Percentiles rank a stretch among this genome's conserved stretches.
Evolutionary conservation across 2,329 filamentous ascomycete species (phyloP).

Genomic region (Fusarium brachygibbosum): DNA sequence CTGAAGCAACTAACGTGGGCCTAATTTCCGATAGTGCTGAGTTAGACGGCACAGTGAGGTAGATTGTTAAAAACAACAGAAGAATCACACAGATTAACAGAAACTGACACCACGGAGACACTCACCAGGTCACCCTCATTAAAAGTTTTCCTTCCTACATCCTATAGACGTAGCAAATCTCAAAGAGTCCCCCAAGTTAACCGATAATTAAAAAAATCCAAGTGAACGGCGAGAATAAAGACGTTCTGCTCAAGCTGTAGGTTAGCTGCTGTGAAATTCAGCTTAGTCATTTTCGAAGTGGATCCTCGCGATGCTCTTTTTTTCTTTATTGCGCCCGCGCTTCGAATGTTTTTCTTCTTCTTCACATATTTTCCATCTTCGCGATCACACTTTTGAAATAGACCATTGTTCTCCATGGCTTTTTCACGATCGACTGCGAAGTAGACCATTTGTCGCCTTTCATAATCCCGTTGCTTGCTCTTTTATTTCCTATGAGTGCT

Average conservation of each 20-base stretch:
- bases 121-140: background rate
- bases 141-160: background rate
- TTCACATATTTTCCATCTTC: constrained; percentile 63
- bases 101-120: background rate
- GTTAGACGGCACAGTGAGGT: background rate
- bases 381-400: constrained; percentile 55
- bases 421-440: constrained; percentile 64
- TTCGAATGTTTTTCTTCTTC: constrained; percentile 47
- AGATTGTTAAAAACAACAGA: background rate
- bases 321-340: constrained; percentile 15
- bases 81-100: background rate
- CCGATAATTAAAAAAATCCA: background rate
- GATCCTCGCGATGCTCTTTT: constrained; percentile 21
- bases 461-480: constrained; percentile 70
- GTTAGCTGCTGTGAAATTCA: background rate
- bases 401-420: constrained; percentile 55
- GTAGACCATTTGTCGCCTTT: constrained; percentile 68
- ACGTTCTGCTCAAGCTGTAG: background rate
- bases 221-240: background rate
- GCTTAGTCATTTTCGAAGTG: constrained; percentile 47
- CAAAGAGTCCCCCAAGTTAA: background rate
- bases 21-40: background rate
- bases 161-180: background rate
- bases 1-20: background rate
- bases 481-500: constrained; percentile 59